Conservation (phyloP, 352 stramenopile species). For the Aphanomyces euteiches region DNA sequence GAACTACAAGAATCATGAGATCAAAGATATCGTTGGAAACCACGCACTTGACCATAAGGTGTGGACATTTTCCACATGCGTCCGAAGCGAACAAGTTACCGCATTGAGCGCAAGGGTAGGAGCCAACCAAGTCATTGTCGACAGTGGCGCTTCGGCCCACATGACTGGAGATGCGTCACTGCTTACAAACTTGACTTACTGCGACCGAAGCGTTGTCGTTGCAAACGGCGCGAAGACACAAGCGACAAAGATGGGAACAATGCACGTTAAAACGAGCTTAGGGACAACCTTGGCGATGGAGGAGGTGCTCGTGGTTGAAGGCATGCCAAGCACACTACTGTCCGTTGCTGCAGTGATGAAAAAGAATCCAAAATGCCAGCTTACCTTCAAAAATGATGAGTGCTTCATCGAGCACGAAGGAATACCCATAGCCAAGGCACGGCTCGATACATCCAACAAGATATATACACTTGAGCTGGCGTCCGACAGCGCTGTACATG, state of each 20-base stretch:
- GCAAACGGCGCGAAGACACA: slow-evolving; percentile 3
- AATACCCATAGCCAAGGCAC: background rate
- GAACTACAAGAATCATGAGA: background rate
- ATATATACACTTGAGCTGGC: background rate
- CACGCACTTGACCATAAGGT: background rate
- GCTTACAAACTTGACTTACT: background rate
- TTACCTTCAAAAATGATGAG: slow-evolving; percentile 27
- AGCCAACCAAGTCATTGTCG: background rate
- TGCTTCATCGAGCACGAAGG: background rate
- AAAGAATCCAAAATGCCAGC: slow-evolving; percentile 1
- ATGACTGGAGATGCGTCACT: background rate
- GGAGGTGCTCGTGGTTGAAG: background rate
- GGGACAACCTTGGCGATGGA: background rate
- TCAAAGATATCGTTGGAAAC: background rate
- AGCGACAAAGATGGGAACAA: slow-evolving; percentile 8
- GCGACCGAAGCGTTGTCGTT: background rate
- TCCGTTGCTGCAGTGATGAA: slow-evolving; percentile 12
- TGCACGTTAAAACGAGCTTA: background rate
- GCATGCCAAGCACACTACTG: slow-evolving; percentile 9
- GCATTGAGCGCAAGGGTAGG: background rate
- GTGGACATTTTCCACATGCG: background rate
- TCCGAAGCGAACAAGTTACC: background rate
- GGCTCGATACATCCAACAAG: background rate
- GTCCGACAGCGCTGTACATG: background rate
- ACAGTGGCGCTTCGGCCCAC: slow-evolving; percentile 12